These are phyloP conservation scores for Chrysosporium queenslandicum DNA, from an alignment of 2,329 filamentous ascomycete species.

Conservation along the genomic window DNA sequence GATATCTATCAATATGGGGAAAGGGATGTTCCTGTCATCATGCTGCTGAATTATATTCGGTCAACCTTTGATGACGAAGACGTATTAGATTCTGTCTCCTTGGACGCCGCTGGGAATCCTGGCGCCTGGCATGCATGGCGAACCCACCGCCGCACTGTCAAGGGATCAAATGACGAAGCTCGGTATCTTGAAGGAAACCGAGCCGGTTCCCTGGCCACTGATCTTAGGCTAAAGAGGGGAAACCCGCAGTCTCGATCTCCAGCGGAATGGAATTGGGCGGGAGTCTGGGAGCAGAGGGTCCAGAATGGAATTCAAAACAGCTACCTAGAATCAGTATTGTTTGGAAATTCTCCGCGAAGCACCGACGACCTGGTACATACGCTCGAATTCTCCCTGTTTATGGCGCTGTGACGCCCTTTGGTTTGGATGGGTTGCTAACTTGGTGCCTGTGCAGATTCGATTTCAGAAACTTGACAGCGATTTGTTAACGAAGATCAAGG, in stretches of 20 bases:
- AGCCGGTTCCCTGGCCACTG: conserved; percentile 8
- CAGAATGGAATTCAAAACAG: conserved; percentile 67
- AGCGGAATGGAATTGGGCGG: conserved; percentile 94
- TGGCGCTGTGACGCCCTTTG: no score
- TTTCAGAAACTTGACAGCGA: conserved; percentile 31
- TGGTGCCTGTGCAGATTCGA: conserved; percentile 27
- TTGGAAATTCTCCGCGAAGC: conserved; percentile 49
- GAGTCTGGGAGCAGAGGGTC: conserved; percentile 88
- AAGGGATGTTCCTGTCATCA: conserved; percentile 47
- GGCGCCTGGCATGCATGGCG: conserved; percentile 93
- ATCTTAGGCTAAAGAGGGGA: conserved; percentile 32
- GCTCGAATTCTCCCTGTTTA: background rate
- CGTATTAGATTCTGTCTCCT: conserved; percentile 66
- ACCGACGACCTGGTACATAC: conserved; percentile 63
- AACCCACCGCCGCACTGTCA: conserved; percentile 47
- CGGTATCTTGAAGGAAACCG: background rate
- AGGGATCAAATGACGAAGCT: background rate
- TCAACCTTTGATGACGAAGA: conserved; percentile 68
- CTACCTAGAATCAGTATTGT: conserved; percentile 68
- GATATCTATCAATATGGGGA: conserved; percentile 3
- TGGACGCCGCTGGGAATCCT: conserved; percentile 76
- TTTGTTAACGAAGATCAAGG: conserved; percentile 27
- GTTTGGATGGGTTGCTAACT: conserved; percentile 2
- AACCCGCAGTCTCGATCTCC: conserved; percentile 48
- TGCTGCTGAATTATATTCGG: conserved; percentile 69